Evolutionary conservation across 139 green algal genomes (phyloP), one percentile per base, ranked within the genome.

Genomic region (Chlamydomonas sphaeroides): DNA sequence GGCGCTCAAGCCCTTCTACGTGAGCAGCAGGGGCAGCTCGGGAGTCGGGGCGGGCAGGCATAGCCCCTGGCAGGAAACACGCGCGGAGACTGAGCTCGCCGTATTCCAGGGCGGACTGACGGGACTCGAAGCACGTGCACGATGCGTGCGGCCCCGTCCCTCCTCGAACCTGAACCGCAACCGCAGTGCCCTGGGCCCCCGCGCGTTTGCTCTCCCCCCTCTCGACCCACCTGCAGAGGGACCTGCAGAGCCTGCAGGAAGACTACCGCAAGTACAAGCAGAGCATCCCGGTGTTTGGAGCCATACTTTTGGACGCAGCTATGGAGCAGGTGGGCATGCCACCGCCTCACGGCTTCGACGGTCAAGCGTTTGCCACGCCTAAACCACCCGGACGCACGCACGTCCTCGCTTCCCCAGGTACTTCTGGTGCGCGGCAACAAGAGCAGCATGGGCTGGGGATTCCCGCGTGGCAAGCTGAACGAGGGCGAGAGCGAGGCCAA

Each of bases 391-490:
- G n/a, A n/a, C n/a, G n/a, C n/a, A n/a, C n/a, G n/a, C n/a, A n/a
- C n/a, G n/a, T n/a, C n/a, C n/a, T n/a, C n/a, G n/a, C n/a, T 25
- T 56, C 48, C 48, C 1, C 65, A 83, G 76, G 76, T 83, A 21
- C 78, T 76, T 66, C 88, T 99, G 79, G 95, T 99, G 35, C 94
- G 91, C 28, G 96, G 96, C 17, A 96, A 87, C 78, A 93, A 94
- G 66, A 80, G 86, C 61, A 85, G 84, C 45, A 87, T 90, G n/a
- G 87, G 86, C 38, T 99, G 97, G 97, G 94, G 96, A 56, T 99
- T 99, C 87, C 96, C 96, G 0, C 92, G 92, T 23, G 96, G 96
- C 62, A 99, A 99, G 85, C 88, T 98, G 53, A 93, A 94, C 87
- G 92, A 94, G 63, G 90, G 92, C 35, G 96, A 99, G 84, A 86